Conservation (phyloP, 2,329 filamentous ascomycete genomes). For the Monosporascus sp. region DNA sequence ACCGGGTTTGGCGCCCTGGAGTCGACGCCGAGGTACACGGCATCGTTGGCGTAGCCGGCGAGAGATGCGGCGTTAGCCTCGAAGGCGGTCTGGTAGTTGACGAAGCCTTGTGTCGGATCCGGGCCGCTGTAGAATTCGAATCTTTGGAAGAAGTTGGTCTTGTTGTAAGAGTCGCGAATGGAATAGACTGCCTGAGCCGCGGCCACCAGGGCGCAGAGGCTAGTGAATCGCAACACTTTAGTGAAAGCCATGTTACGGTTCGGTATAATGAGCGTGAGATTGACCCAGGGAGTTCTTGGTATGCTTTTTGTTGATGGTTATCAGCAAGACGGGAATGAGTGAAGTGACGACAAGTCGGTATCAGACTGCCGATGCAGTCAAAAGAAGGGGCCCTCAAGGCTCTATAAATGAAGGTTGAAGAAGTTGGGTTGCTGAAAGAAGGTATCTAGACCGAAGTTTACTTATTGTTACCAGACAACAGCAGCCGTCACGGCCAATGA, state of each 20-base stretch:
- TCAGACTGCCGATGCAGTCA: not conserved
- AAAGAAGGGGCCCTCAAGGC: not conserved
- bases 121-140: constrained; percentile 50
- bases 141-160: constrained; percentile 48
- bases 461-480: not conserved
- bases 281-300: not conserved
- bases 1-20: constrained; percentile 47
- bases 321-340: too few species aligned
- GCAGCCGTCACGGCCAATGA: not conserved
- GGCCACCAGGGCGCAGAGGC: constrained; percentile 15
- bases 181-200: constrained; percentile 31
- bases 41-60: constrained; percentile 48
- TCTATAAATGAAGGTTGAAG: not conserved
- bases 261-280: not conserved
- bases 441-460: not conserved
- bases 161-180: constrained; percentile 43
- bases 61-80: constrained; percentile 54
- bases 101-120: constrained; percentile 73
- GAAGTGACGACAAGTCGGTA: too few species aligned
- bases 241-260: constrained; percentile 15
- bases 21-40: constrained; percentile 67
- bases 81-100: constrained; percentile 58
- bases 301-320: not conserved
- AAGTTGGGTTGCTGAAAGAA: not conserved
- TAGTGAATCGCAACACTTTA: constrained; percentile 17